A percentile compares a stretch with the other conserved stretches of the same genome.
Conservation (phyloP, 495 filamentous ascomycete species). For the Hypoxylon intermedium region DNA sequence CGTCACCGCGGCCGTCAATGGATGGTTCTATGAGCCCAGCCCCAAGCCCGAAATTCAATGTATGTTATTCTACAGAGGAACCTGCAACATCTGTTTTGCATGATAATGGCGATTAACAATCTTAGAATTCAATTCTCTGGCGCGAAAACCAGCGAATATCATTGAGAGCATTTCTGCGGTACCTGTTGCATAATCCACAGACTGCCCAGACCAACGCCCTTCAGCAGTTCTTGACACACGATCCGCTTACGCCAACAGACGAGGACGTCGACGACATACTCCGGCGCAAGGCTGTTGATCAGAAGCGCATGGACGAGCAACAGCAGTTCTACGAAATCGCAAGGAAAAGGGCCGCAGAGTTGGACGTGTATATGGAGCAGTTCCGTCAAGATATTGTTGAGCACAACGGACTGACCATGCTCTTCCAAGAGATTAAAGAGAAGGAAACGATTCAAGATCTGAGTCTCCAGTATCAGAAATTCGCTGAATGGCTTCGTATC, state of each 20-base stretch:
- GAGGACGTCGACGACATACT: slow-evolving; percentile 83
- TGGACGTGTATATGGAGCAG: slow-evolving; percentile 98
- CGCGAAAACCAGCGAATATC: slow-evolving; percentile 93
- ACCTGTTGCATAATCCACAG: slow-evolving; percentile 80
- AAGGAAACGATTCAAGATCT: slow-evolving; percentile 87
- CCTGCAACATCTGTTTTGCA: neutral
- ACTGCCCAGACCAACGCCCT: slow-evolving; percentile 82
- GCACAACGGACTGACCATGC: slow-evolving; percentile 83
- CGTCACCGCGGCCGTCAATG: slow-evolving; percentile 50
- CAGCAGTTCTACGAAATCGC: slow-evolving; percentile 95
- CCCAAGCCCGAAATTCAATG: slow-evolving; percentile 31
- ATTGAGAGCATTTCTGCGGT: slow-evolving; percentile 85
- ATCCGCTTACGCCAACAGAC: slow-evolving; percentile 74
- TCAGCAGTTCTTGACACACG: slow-evolving; percentile 75
- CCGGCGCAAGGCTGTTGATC: slow-evolving; percentile 81
- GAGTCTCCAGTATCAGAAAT: slow-evolving; percentile 94
- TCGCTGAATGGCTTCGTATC: slow-evolving; percentile 97
- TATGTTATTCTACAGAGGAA: slow-evolving; percentile 16
- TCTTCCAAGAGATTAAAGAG: slow-evolving; percentile 89
- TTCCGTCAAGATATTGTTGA: slow-evolving; percentile 67
- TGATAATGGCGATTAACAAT: slow-evolving; percentile 18
- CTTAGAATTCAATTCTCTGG: slow-evolving; percentile 67
- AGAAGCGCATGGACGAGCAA: slow-evolving; percentile 88
- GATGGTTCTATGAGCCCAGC: slow-evolving; percentile 36
- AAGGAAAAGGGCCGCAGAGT: slow-evolving; percentile 82